These are phyloP conservation scores for Penicillium sp. DNA, from an alignment of 2,329 filamentous ascomycete genomes.

Conservation along the genomic window DNA sequence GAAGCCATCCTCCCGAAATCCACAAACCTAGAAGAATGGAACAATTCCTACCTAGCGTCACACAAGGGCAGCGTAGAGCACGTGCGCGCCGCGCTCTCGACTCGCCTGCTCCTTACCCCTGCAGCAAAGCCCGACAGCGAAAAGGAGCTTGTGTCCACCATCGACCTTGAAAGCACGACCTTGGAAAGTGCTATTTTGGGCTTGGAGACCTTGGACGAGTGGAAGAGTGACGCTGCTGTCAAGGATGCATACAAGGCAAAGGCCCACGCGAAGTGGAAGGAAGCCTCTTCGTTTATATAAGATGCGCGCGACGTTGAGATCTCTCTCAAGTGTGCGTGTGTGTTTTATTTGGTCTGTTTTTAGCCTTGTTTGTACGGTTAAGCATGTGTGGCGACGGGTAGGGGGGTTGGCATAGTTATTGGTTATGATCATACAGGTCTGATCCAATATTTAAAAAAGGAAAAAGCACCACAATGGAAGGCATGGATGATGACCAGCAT, in stretches of 20 bases:
- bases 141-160: slow-evolving; percentile 58
- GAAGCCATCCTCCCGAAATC: slow-evolving; percentile 55
- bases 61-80: slow-evolving; percentile 62
- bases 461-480: background rate
- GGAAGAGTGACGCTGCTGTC: slow-evolving; percentile 47
- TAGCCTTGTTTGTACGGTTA: background rate
- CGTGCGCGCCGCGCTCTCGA: slow-evolving; percentile 60
- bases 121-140: slow-evolving; percentile 56
- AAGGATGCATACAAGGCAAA: slow-evolving; percentile 48
- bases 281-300: slow-evolving; percentile 33
- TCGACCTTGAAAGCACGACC: slow-evolving; percentile 50
- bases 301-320: background rate
- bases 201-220: slow-evolving; percentile 48
- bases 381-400: background rate
- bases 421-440: background rate
- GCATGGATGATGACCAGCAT: background rate
- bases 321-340: background rate
- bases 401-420: background rate
- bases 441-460: background rate
- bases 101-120: slow-evolving; percentile 55
- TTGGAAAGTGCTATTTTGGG: slow-evolving; percentile 57
- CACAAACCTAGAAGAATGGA: slow-evolving; percentile 59
- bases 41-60: slow-evolving; percentile 60
- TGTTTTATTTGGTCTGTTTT: background rate
- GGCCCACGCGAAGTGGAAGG: slow-evolving; percentile 38